phyloP scores from a whole-genome alignment of 2,329 filamentous ascomycete genomes.

The Davidsoniella virescens region DNA sequence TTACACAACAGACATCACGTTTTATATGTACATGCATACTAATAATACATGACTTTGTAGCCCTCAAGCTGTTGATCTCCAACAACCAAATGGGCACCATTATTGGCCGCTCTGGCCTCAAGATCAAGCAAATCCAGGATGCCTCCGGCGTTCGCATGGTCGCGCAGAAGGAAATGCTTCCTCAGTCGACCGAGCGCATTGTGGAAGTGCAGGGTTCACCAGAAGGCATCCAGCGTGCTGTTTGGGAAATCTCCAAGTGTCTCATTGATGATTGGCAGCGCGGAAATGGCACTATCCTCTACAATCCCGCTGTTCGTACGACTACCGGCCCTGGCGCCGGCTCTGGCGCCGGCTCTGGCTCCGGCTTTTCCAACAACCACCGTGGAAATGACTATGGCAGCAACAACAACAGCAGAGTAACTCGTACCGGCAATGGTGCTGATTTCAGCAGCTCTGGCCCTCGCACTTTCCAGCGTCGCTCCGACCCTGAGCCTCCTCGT shows the following conservation, averaged over 20 bases:
- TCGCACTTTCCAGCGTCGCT: conserved; percentile 59
- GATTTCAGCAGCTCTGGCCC: conserved; percentile 79
- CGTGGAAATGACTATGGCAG: conserved; percentile 37
- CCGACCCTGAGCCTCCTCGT: conserved; percentile 67
- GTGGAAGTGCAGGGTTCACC: conserved; percentile 93
- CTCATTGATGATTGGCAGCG: conserved; percentile 96
- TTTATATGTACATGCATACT: background rate
- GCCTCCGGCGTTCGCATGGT: conserved; percentile 96
- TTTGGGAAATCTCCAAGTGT: conserved; percentile 99
- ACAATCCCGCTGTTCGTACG: conserved; percentile 88
- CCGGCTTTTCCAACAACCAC: conserved; percentile 23
- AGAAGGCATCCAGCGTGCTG: conserved; percentile 84
- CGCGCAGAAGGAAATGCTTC: conserved; percentile 98
- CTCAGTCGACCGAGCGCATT: conserved; percentile 93
- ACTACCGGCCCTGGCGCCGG: conserved; percentile 37
- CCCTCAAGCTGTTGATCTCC: conserved; percentile 93
- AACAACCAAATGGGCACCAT: conserved; percentile 99
- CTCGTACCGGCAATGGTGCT: conserved; percentile 90
- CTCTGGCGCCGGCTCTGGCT: conserved; percentile 25
- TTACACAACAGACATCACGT: conserved; percentile 16
- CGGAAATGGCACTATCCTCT: conserved; percentile 89
- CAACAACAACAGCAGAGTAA: conserved; percentile 53
- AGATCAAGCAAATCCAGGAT: conserved; percentile 99
- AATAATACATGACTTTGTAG: conserved; percentile 29
- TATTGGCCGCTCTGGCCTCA: conserved; percentile 87